A percentile compares a stretch with the other conserved stretches of the same genome.
These are phyloP conservation scores for Vinca minor DNA, from an alignment of 257 asterid species.

Conservation along the genomic window DNA sequence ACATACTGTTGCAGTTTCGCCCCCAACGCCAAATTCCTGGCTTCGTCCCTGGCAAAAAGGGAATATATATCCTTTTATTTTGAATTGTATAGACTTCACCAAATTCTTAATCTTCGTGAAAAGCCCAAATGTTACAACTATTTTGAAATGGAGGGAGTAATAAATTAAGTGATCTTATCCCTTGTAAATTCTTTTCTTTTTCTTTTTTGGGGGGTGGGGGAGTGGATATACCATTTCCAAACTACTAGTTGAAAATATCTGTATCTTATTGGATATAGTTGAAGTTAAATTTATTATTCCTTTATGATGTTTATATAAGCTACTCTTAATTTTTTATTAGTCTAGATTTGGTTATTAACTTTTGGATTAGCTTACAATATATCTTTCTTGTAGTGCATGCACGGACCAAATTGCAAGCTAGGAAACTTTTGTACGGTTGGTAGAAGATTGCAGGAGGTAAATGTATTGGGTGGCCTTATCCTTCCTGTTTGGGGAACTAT, in stretches of 20 bases:
- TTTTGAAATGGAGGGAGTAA: too few species aligned
- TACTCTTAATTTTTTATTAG: background rate
- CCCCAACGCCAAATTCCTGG: too few species aligned
- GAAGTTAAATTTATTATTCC: background rate
- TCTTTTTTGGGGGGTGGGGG: too few species aligned
- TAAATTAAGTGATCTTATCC: too few species aligned
- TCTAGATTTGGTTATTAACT: background rate
- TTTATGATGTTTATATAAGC: background rate
- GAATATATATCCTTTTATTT: too few species aligned
- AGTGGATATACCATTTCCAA: background rate
- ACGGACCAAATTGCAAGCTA: conserved; percentile 86
- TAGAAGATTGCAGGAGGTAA: conserved; percentile 83
- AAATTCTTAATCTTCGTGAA: too few species aligned
- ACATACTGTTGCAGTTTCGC: too few species aligned
- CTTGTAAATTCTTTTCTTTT: too few species aligned
- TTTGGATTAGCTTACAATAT: conserved; percentile 22
- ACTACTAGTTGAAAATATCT: background rate
- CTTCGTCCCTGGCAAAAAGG: too few species aligned
- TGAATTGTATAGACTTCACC: too few species aligned
- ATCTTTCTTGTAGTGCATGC: conserved; percentile 78
- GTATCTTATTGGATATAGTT: background rate
- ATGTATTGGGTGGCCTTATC: conserved; percentile 92
- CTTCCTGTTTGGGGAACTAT: conserved; percentile 98
- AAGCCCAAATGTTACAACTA: too few species aligned
- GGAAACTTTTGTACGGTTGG: conserved; percentile 84